Conservation (phyloP, 768 basidiomycete genomes). For the Pulveroboletus frians region DNA sequence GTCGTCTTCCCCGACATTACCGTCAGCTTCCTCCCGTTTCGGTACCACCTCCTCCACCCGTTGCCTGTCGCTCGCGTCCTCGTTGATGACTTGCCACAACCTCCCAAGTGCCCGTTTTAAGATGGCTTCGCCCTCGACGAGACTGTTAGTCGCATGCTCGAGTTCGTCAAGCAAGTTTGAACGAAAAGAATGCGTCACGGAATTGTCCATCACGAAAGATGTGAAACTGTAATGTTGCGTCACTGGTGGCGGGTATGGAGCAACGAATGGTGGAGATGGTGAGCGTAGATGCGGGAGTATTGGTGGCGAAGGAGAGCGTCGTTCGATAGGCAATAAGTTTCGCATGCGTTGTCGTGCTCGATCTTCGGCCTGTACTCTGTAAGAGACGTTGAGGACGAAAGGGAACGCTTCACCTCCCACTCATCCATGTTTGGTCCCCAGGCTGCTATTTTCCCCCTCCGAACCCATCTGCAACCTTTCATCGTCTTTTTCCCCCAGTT, state of each 20-base stretch:
- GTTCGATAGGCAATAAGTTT: slow-evolving; percentile 52
- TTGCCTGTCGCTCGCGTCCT: slow-evolving; percentile 48
- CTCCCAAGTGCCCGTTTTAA: slow-evolving; percentile 71
- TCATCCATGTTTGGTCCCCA: slow-evolving; percentile 86
- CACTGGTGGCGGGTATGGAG: slow-evolving; percentile 69
- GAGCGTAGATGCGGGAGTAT: slow-evolving; percentile 70
- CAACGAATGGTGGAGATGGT: slow-evolving; percentile 71
- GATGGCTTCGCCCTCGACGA: slow-evolving; percentile 77
- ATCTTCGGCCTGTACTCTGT: slow-evolving; percentile 60
- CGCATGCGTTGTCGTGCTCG: slow-evolving; percentile 78
- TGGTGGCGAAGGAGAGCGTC: slow-evolving; percentile 68
- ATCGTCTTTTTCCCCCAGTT: slow-evolving; percentile 83
- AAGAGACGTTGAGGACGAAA: slow-evolving; percentile 7
- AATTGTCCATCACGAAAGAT: slow-evolving; percentile 81
- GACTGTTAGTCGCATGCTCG: slow-evolving; percentile 73
- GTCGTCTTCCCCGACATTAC: slow-evolving; percentile 38
- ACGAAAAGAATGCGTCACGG: slow-evolving; percentile 79
- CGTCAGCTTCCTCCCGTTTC: slow-evolving; percentile 66
- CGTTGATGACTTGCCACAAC: slow-evolving; percentile 77
- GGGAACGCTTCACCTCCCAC: slow-evolving; percentile 58
- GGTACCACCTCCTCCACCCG: slow-evolving; percentile 45
- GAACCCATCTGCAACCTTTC: slow-evolving; percentile 76
- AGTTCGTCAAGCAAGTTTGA: slow-evolving; percentile 73
- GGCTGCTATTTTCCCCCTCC: slow-evolving; percentile 72
- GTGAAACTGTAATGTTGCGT: slow-evolving; percentile 70